Base-by-base conservation (phyloP, 176 grass and related monocot genomes). In the Puya raimondii region DNA sequence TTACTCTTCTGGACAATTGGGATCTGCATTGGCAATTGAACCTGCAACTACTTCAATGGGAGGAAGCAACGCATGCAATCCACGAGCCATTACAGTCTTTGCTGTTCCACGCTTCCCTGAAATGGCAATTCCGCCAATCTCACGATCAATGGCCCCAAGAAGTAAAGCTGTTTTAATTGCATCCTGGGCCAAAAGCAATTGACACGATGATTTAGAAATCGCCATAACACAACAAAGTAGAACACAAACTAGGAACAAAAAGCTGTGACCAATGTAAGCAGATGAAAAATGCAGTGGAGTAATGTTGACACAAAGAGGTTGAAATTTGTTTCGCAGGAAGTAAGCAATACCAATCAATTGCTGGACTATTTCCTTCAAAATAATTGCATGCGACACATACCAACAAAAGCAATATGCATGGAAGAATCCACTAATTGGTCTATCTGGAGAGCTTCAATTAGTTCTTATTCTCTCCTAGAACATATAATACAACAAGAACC, bases 41-140 rank as follows among this genome's bases (percentile, higher is more conserved):
- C 86, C 93, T 16, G 69, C 79, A 69, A 92, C 81, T 47, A 92
- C 89, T 87, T 97, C 93, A 23, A 97, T 92, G 16, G 93, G 93
- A 64, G 93, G 93, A 74, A 97, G 93, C 86, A 97, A 89, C 48
- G 89, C 89, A 27, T 97, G 93, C 74, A 97, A 87, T 23, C 93
- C 93, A 12, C 93, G 93, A 23, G 93, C 89, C 93, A 97, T 97
- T 74, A 97, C 83, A 0, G 93, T 97, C 80, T 97, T 97, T 56
- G 89, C 93, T 5, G 93, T 97, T 42, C 93, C 93, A 2, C 93
- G 81, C 77, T 87, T 87, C 21, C 93, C 93, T n/a, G 89, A 92
- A 52, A 97, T 97, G 23, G 93, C 93, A 80, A 97, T 92, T 54
- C 93, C 93, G 61, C 93, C 93, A 72, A 97, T 89, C 59, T 97